phyloP scores from a whole-genome alignment of 306 rosid genomes.

The Cucurbita maxima region DNA sequence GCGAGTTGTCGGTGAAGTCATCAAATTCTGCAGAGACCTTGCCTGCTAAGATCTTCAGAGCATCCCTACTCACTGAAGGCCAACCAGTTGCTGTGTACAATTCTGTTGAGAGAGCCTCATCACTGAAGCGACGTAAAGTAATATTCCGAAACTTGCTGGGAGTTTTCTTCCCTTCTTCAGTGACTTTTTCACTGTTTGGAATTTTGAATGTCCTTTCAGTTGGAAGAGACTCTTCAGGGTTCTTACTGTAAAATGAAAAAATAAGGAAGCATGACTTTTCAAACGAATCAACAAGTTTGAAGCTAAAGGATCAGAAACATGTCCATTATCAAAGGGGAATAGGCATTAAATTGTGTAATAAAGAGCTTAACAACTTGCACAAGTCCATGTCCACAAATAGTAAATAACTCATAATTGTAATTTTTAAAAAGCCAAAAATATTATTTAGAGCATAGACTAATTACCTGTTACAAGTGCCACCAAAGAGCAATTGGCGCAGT shows the following conservation, averaged over 20 bases:
- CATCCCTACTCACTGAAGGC: constrained; percentile 80
- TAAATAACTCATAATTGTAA: too few species aligned
- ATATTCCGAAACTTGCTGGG: constrained; percentile 53
- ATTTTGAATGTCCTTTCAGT: constrained; percentile 43
- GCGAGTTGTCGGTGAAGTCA: constrained; percentile 26
- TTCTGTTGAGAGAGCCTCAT: constrained; percentile 34
- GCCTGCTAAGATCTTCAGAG: constrained; percentile 74
- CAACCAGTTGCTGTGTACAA: constrained; percentile 82
- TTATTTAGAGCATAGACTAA: background rate
- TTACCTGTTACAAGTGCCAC: constrained; percentile 74
- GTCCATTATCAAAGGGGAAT: background rate
- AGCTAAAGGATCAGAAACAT: background rate
- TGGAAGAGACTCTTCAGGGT: constrained; percentile 42
- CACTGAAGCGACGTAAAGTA: constrained; percentile 24
- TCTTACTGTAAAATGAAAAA: constrained; percentile 44
- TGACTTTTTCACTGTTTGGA: constrained; percentile 57
- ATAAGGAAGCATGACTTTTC: constrained; percentile 7
- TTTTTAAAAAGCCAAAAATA: background rate
- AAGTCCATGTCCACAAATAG: background rate
- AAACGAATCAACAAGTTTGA: background rate
- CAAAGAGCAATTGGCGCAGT: constrained; percentile 77
- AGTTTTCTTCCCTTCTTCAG: constrained; percentile 66
- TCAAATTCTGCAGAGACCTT: constrained; percentile 71
- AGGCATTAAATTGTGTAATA: background rate
- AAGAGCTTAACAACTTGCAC: background rate